Base-by-base conservation (phyloP, 169 alveolate genomes). In the Plasmodium gonderi region DNA sequence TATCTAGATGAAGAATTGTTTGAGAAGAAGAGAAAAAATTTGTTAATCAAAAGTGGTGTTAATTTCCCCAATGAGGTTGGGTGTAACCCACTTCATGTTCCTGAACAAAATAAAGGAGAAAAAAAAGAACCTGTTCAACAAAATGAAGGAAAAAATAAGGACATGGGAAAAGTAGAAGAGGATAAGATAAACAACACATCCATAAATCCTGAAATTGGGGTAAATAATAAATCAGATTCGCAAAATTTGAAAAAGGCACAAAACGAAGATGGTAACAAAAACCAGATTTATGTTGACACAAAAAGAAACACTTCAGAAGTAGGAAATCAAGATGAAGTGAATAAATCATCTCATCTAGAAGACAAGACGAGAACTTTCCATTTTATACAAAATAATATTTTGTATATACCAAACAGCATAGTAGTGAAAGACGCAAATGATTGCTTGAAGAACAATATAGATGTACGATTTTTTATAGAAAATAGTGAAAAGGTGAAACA, bases 341-440 rank as follows among this genome's bases (percentile, higher is more conserved):
- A 23, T 23, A 23, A 26, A 79, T 9, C 5, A 40, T 26, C n/a
- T 1, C 36, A 7, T 1, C 6, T 36, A 42, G 77, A 47, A 42
- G 31, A 49, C 33, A 45, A 23, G 17, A 23, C 7, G 2, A 2
- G 60, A 17, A 38, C 31, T 2, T 51, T 54, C 14, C 78, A 85
- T 65, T 89, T 89, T 45, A 51, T 89, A 23, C 81, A 89, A 29
- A 78, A 89, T 68, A 78, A 78, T 33, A 77, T 89, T 3, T 33
- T 89, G 94, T 89, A 89, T 26, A 40, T 89, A 64, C 95, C 74
- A 23, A 74, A 78, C 44, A 75, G 6, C 29, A 79, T 77, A 40
- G 23, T 29, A 14, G 29, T 79, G 44, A 98, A 98, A 91, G 99
- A 98, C 82, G 99, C 99, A 23, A 98, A 98, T 92, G 99, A 98